Conservation (phyloP, 148 eudicot species). For the Rhododendron vialii region DNA sequence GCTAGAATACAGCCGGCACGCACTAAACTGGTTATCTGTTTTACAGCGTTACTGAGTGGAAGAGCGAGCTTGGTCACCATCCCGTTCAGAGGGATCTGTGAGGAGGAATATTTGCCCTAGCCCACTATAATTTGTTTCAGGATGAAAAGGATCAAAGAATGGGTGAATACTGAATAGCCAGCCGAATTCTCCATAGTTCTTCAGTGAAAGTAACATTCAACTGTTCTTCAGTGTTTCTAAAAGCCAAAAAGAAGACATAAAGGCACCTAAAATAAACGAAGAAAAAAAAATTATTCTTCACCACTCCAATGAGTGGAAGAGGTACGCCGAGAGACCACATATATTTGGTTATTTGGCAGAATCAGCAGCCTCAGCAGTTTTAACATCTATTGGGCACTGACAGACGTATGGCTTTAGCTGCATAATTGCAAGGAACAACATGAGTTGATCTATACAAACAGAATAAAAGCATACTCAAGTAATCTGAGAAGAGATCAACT, state of each 20-base stretch:
- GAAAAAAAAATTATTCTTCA: neutral
- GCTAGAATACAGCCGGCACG: neutral
- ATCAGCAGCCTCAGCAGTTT: constrained; percentile 13
- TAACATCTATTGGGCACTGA: constrained; percentile 13
- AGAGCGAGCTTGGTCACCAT: neutral
- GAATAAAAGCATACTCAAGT: neutral
- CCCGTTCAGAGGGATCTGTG: neutral
- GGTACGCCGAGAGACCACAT: neutral
- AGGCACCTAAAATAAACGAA: neutral
- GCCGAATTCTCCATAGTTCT: neutral
- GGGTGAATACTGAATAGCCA: neutral
- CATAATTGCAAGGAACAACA: neutral
- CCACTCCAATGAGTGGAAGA: neutral
- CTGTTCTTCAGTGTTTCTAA: neutral
- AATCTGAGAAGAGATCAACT: neutral
- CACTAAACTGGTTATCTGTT: neutral
- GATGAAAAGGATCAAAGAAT: neutral
- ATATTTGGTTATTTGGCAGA: constrained; percentile 10
- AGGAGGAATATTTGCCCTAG: neutral
- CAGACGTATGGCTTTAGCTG: constrained; percentile 18
- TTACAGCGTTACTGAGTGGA: neutral
- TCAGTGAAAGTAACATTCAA: neutral
- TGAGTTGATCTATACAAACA: neutral
- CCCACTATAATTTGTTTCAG: neutral
- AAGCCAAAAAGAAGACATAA: neutral